phyloP scores from a whole-genome alignment of 345 rosid genomes.

The Hypericum androsaemum region DNA sequence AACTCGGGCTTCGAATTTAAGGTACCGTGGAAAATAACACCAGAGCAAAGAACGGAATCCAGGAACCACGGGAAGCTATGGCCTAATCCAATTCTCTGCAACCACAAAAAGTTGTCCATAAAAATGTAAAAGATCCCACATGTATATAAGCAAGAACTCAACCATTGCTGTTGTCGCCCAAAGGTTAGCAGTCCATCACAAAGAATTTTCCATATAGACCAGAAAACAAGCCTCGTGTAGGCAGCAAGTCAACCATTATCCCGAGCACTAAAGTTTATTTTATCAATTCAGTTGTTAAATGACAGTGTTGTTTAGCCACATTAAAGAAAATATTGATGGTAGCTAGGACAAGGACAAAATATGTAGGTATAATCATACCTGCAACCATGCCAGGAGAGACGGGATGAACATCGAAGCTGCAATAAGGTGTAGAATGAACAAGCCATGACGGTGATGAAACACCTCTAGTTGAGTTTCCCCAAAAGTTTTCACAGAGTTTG shows the following conservation, averaged over 20 bases:
- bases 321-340: too few species aligned
- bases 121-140: not conserved
- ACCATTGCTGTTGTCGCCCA: too few species aligned
- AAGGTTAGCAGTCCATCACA: too few species aligned
- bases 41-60: slow-evolving; percentile 62
- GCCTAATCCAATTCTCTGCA: slow-evolving; percentile 77
- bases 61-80: slow-evolving; percentile 73
- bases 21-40: slow-evolving; percentile 61
- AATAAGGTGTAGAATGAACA: slow-evolving; percentile 68
- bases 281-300: too few species aligned
- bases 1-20: slow-evolving; percentile 51
- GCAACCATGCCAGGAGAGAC: slow-evolving; percentile 80
- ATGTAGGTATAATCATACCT: slow-evolving; percentile 38
- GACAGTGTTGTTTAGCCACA: too few species aligned
- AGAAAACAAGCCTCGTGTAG: too few species aligned
- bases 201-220: too few species aligned
- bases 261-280: too few species aligned
- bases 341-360: not conserved
- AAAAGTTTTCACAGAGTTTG: slow-evolving; percentile 40
- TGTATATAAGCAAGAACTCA: not conserved
- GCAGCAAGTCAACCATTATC: too few species aligned
- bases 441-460: slow-evolving; percentile 76
- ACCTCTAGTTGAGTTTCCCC: slow-evolving; percentile 72
- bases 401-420: slow-evolving; percentile 82
- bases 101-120: not conserved